Percentiles rank a stretch among this genome's conserved stretches.
phyloP scores from a whole-genome alignment of 371 early-diverging fungal genomes.

The Circinella umbellata region DNA sequence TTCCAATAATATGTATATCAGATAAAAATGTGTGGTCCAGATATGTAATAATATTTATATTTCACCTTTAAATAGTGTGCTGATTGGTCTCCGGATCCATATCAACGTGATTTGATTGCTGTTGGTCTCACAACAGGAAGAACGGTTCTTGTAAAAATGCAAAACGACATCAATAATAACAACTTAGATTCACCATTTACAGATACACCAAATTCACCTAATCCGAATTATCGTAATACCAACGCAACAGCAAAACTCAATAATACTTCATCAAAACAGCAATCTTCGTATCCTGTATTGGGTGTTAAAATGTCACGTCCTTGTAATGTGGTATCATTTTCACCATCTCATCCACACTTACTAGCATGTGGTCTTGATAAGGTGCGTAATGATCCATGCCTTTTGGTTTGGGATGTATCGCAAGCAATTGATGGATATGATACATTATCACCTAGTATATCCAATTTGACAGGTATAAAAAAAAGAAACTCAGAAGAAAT shows the following conservation, averaged over 20 bases:
- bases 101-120: conserved; percentile 68
- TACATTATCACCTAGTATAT: conserved; percentile 25
- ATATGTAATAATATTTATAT: background rate
- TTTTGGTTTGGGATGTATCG: conserved; percentile 80
- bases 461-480: conserved; percentile 1
- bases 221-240: background rate
- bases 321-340: conserved; percentile 78
- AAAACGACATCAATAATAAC: conserved; percentile 43
- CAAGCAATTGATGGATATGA: conserved; percentile 50
- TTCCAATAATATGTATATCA: no score
- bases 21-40: no score
- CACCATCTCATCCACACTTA: conserved; percentile 60
- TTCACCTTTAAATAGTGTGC: conserved; percentile 56
- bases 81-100: conserved; percentile 78
- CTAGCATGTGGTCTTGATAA: conserved; percentile 79
- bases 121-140: conserved; percentile 75
- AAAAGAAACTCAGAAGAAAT: no score
- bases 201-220: conserved; percentile 24
- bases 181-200: conserved; percentile 26
- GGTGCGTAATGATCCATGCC: conserved; percentile 72
- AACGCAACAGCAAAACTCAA: background rate
- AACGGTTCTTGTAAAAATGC: conserved; percentile 65
- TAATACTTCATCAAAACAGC: conserved; percentile 29
- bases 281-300: conserved; percentile 49
- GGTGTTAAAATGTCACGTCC: conserved; percentile 66